Base-by-base conservation (phyloP, 164 flowering plant species). In the Chloranthus sessilifolius region DNA sequence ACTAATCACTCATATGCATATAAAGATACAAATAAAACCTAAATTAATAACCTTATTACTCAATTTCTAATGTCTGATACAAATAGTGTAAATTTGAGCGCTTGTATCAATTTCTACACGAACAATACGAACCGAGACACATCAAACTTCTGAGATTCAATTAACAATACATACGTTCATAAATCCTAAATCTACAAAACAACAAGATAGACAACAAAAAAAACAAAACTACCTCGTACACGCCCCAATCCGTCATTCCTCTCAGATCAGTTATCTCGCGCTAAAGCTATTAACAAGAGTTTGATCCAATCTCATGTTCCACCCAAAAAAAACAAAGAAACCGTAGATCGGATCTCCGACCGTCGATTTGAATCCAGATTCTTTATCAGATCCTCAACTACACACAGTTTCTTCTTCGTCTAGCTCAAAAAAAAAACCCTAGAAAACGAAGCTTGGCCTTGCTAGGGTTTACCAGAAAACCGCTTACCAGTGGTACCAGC, bases 201-300 rank as follows among this genome's bases (percentile, higher is more conserved):
- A n/a, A n/a, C n/a, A n/a, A n/a, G n/a, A 7, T 19, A 40, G 14
- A 16, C 27, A 12, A 12, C 9, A 34, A 34, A 14, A 30, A 38
- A 52, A 21, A 22, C 1, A 15, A 43, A 56, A 53, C 27, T n/a
- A 64, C 68, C 47, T 58, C 63, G 43, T 34, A 53, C 47, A 52
- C 21, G 47, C 40, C 45, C 63, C 59, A 64, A 42, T 58, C 59
- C 21, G 63, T 35, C 63, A 58, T 58, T 24, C 43, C 54, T 53
- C 56, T 25, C 36, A 63, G 33, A 46, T 46, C 41, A 21, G 48
- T 46, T 44, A 59, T 11, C 54, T 43, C 3, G 35, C 42, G 40
- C 43, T 20, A 17, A 47, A 34, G 20, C 10, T 7, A 34, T 8
- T 11, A 50, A 21, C 29, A 24, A 23, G 21, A 39, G n/a, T 27